Conservation (phyloP, 495 filamentous ascomycete genomes). For the Aspergillus ellipticus region DNA sequence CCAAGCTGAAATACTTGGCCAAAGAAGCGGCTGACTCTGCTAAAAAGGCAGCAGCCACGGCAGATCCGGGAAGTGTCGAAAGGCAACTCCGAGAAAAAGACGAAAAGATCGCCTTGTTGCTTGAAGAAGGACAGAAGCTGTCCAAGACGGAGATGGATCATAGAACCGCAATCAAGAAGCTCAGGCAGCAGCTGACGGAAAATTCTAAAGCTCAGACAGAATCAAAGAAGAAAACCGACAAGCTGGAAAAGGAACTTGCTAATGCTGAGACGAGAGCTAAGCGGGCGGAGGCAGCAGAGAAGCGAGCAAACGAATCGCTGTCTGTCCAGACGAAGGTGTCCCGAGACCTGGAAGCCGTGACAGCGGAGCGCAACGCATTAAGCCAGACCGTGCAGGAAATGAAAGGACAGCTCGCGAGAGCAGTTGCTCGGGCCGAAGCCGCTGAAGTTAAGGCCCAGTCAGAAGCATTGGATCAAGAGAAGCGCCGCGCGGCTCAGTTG, state of each 20-base stretch:
- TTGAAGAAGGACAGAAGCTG: constrained; percentile 90
- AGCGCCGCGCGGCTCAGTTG: constrained; percentile 60
- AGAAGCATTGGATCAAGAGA: constrained; percentile 68
- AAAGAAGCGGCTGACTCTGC: constrained; percentile 72
- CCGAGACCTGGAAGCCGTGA: constrained; percentile 66
- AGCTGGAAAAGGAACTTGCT: constrained; percentile 58
- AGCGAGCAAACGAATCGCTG: constrained; percentile 58
- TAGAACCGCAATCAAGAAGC: constrained; percentile 75
- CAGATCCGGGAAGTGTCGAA: constrained; percentile 61
- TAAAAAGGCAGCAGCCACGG: constrained; percentile 55
- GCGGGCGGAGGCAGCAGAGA: constrained; percentile 65
- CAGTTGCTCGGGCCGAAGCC: constrained; percentile 60
- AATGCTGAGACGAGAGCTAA: constrained; percentile 57
- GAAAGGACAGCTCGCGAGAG: constrained; percentile 65
- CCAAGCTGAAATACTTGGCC: constrained; percentile 83
- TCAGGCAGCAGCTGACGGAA: constrained; percentile 64
- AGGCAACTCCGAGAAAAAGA: constrained; percentile 84
- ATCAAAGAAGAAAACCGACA: constrained; percentile 56
- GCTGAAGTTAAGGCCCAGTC: constrained; percentile 64
- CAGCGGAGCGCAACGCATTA: constrained; percentile 62
- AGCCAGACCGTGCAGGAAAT: constrained; percentile 64
- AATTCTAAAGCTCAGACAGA: constrained; percentile 47
- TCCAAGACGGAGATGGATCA: constrained; percentile 81
- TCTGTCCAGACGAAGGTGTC: constrained; percentile 63
- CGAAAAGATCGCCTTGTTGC: constrained; percentile 79